These are phyloP conservation scores for Domatiomyces catenatus DNA, from an alignment of 2,329 filamentous ascomycete species.

Conservation along the genomic window DNA sequence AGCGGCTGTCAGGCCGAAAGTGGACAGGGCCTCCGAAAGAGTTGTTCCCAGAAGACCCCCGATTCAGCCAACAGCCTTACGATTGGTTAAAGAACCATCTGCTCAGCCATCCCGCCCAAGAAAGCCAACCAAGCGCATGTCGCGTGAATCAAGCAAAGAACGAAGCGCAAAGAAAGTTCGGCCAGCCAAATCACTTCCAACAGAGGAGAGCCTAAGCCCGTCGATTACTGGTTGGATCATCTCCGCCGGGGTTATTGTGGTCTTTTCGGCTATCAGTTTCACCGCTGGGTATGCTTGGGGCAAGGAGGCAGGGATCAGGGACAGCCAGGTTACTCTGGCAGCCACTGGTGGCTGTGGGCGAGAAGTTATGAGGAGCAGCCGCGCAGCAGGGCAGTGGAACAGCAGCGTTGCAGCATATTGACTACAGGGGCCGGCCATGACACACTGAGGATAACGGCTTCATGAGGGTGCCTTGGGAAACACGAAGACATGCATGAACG, in stretches of 20 bases:
- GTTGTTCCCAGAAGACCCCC: slow-evolving; percentile 4
- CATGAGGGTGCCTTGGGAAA: background rate
- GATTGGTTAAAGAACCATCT: slow-evolving; percentile 43
- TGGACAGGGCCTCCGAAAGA: slow-evolving; percentile 9
- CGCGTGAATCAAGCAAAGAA: slow-evolving; percentile 25
- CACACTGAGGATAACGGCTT: background rate
- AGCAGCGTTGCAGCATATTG: background rate
- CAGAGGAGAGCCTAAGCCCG: slow-evolving; percentile 32
- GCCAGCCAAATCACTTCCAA: slow-evolving; percentile 23
- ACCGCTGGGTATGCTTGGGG: slow-evolving; percentile 49
- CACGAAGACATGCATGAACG: slow-evolving; percentile 1
- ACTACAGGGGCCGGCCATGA: background rate
- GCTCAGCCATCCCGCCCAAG: slow-evolving; percentile 19
- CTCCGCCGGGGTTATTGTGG: slow-evolving; percentile 48
- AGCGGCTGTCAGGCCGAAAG: slow-evolving; percentile 69
- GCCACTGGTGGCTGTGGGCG: slow-evolving; percentile 28
- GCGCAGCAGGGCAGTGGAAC: slow-evolving; percentile 1
- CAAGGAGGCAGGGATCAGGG: slow-evolving; percentile 40
- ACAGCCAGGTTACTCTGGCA: slow-evolving; percentile 23
- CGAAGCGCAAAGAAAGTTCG: slow-evolving; percentile 20
- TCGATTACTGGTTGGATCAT: slow-evolving; percentile 52
- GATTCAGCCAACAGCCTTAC: slow-evolving; percentile 25
- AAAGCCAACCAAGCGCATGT: slow-evolving; percentile 16
- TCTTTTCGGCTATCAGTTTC: slow-evolving; percentile 50
- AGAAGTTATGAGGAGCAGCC: slow-evolving; percentile 24